Base-by-base conservation (phyloP, 2,329 filamentous ascomycete genomes). In the Colletotrichum shisoi region DNA sequence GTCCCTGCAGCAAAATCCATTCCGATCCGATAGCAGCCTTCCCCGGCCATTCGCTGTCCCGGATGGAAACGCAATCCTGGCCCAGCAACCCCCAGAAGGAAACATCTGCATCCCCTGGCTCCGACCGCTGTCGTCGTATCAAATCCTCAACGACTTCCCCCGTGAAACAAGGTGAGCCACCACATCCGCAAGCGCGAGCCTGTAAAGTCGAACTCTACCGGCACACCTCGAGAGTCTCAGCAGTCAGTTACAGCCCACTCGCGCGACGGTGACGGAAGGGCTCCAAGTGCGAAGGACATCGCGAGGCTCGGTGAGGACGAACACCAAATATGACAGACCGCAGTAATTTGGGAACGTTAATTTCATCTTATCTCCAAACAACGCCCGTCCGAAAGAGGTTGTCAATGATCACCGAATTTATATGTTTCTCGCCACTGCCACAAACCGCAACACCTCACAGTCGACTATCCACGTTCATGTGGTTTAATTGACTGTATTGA, bases 161-260 rank as follows among this genome's bases (percentile, higher is more conserved):
- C n/a, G 61, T 64, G 64, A 67, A 67, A 67, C 64, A 27, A 49
- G 15, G 34, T 48, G 52, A 67, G 40, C 59, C 52, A 63, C 39
- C 52, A 46, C 46, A 54, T 42, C 57, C 31, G 57, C 48, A 48
- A 21, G 19, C 48, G 40, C 21, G n/a, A 24, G 46, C 15, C 48
- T 24, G 15, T 52, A 3, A 7, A 49, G 39, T n/a, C 27, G 48
- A 53, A 39, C 62, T 63, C 19, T 42, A 8, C 21, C 37, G 31
- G 46, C 19, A 46, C 48, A 51, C 46, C 7, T 45, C 42, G 11
- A 46, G n/a, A 57, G n/a, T 44, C 44, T 58, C n/a, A 21, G 40
- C n/a, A 57, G 42, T n/a, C 42, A 46, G 19, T 13, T 24, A 24
- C 31, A 37, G 1, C n/a, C 31, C 31, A 39, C 31, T 7, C 9